A percentile compares a stretch with the other conserved stretches of the same genome.
phyloP scores from a whole-genome alignment of 2,329 filamentous ascomycete genomes.

The Penicillium hordei region DNA sequence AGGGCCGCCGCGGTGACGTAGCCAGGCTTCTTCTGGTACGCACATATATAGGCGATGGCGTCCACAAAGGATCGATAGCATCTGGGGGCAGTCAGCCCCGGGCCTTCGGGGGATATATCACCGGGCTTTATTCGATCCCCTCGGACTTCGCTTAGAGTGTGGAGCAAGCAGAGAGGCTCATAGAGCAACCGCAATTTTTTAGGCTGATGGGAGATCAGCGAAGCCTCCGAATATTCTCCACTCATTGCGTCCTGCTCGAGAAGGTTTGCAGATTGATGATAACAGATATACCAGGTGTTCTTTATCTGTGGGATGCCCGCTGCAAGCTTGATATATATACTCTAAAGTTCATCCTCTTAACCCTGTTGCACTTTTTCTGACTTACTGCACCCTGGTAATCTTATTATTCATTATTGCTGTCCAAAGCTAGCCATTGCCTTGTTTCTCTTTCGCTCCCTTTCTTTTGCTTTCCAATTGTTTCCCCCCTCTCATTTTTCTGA shows the following conservation, averaged over 20 bases:
- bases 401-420: not conserved
- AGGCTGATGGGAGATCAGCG: not conserved
- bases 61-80: slow-evolving; percentile 7
- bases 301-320: not conserved
- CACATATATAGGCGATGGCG: slow-evolving; percentile 9
- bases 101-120: not conserved
- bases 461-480: not conserved
- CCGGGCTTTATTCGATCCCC: slow-evolving; percentile 4
- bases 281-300: not conserved
- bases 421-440: not conserved
- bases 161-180: slow-evolving; percentile 6
- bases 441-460: not conserved
- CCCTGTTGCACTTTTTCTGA: not conserved
- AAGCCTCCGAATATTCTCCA: not conserved
- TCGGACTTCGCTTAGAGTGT: slow-evolving; percentile 2
- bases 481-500: not conserved
- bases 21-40: slow-evolving; percentile 5
- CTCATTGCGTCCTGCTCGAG: not conserved
- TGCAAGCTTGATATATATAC: not conserved
- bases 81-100: not conserved
- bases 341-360: not conserved
- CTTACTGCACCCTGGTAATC: not conserved
- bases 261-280: not conserved
- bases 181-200: slow-evolving; percentile 1
- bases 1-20: slow-evolving; percentile 4